These are phyloP conservation scores for Alopecurus myosuroides DNA, from an alignment of 176 grass and related monocot genomes.

Conservation along the genomic window DNA sequence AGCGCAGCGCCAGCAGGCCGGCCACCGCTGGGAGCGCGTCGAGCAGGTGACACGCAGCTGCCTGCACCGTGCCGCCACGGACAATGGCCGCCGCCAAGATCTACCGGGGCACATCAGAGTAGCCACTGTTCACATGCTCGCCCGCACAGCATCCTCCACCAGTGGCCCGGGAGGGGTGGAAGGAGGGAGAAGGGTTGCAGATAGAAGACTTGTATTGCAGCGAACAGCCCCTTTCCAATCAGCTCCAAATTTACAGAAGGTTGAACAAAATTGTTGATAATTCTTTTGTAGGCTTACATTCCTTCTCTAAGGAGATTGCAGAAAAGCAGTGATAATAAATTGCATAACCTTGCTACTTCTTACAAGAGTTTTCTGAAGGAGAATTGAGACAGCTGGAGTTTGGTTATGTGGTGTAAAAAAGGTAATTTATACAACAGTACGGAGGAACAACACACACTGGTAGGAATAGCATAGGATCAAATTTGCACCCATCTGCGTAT, in stretches of 20 bases:
- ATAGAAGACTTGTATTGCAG: neutral
- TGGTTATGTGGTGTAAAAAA: neutral
- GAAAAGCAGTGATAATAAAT: constrained; percentile 18
- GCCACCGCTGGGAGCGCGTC: too few species aligned
- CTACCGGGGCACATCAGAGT: too few species aligned
- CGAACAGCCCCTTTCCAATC: neutral
- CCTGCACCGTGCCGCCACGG: too few species aligned
- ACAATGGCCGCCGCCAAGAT: too few species aligned
- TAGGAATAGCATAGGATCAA: neutral
- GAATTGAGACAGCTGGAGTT: neutral
- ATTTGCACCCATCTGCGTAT: neutral
- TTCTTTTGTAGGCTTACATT: constrained; percentile 3
- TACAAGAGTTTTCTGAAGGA: neutral
- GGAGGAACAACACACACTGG: neutral
- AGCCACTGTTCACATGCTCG: too few species aligned
- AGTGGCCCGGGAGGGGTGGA: too few species aligned
- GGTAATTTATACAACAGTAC: neutral
- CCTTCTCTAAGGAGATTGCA: neutral
- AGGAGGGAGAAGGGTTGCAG: too few species aligned
- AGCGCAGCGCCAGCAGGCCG: too few species aligned
- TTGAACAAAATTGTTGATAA: neutral
- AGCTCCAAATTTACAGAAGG: neutral
- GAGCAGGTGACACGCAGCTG: too few species aligned
- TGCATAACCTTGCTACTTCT: neutral
- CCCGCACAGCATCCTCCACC: too few species aligned